Conservation (phyloP, 106 monocot species). For the Xerophyta viscosa region DNA sequence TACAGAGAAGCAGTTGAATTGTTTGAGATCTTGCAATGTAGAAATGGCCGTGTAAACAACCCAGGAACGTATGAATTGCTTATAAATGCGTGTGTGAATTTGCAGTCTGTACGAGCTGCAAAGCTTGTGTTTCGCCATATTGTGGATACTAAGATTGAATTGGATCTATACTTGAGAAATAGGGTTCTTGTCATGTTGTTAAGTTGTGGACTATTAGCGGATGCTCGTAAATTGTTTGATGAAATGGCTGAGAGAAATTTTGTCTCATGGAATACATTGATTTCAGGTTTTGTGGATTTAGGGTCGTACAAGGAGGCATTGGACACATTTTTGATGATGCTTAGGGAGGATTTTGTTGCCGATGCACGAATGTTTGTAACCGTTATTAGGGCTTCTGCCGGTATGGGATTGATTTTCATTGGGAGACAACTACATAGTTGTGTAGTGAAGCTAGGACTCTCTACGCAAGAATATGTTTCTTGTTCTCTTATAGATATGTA, state of each 20-base stretch:
- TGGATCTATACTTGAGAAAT: constrained; percentile 68
- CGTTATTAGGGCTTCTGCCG: constrained; percentile 38
- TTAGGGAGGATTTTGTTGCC: constrained; percentile 24
- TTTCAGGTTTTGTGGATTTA: constrained; percentile 47
- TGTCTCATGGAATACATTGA: constrained; percentile 60
- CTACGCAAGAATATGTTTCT: constrained; percentile 27
- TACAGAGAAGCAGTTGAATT: constrained; percentile 68
- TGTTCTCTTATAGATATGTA: constrained; percentile 78
- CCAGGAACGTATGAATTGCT: constrained; percentile 55
- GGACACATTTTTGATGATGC: constrained; percentile 46
- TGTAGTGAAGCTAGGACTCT: constrained; percentile 24
- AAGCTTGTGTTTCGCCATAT: constrained; percentile 47
- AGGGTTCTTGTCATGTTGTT: constrained; percentile 53
- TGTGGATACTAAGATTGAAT: constrained; percentile 34
- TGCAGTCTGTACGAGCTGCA: constrained; percentile 31
- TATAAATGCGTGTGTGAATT: constrained; percentile 43
- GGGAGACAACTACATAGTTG: constrained; percentile 60
- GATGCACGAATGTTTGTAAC: constrained; percentile 32
- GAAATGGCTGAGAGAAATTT: constrained; percentile 47
- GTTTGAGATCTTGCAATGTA: constrained; percentile 50
- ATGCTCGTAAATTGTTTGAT: constrained; percentile 62
- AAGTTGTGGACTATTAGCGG: constrained; percentile 55
- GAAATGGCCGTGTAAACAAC: constrained; percentile 1
- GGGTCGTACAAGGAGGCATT: constrained; percentile 47
- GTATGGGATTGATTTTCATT: constrained; percentile 15